These are phyloP conservation scores for Kentomonas sorsogonicus DNA, from an alignment of 208 protist species.

Conservation along the genomic window DNA sequence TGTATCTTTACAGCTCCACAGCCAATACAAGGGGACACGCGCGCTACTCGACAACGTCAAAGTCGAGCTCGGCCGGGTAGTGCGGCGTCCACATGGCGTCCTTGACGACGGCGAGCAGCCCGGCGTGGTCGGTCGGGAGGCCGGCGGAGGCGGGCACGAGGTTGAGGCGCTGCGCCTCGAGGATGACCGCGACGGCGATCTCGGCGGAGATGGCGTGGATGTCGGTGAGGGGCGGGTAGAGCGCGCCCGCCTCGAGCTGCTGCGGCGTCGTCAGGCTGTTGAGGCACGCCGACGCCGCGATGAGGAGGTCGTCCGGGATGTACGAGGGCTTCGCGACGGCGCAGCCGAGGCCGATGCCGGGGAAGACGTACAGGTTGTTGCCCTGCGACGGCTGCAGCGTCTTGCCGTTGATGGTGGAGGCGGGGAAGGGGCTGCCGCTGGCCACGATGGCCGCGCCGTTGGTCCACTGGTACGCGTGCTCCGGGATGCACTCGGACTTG, in stretches of 20 bases:
- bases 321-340: slow-evolving; percentile 49
- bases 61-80: slow-evolving; percentile 43
- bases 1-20: no score
- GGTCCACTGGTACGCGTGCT: slow-evolving; percentile 91
- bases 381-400: slow-evolving; percentile 88
- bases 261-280: slow-evolving; percentile 42
- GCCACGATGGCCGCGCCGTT: slow-evolving; percentile 93
- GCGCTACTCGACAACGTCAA: slow-evolving; percentile 14
- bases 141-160: slow-evolving; percentile 42
- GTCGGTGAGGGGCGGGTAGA: slow-evolving; percentile 69
- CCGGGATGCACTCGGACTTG: slow-evolving; percentile 89
- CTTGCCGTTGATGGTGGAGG: slow-evolving; percentile 81
- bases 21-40: no score
- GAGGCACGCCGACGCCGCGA: slow-evolving; percentile 74
- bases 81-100: slow-evolving; percentile 58
- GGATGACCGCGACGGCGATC: slow-evolving; percentile 63
- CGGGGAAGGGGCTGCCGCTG: slow-evolving; percentile 93
- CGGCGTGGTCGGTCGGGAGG: slow-evolving; percentile 41
- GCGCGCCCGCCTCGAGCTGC: slow-evolving; percentile 38
- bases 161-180: slow-evolving; percentile 57
- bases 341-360: slow-evolving; percentile 92
- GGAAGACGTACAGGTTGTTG: slow-evolving; percentile 97
- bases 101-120: slow-evolving; percentile 38
- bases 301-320: slow-evolving; percentile 89
- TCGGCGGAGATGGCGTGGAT: slow-evolving; percentile 75